phyloP scores from a whole-genome alignment of 2,329 filamentous ascomycete genomes.

The Ophiocordyceps unilateralis region DNA sequence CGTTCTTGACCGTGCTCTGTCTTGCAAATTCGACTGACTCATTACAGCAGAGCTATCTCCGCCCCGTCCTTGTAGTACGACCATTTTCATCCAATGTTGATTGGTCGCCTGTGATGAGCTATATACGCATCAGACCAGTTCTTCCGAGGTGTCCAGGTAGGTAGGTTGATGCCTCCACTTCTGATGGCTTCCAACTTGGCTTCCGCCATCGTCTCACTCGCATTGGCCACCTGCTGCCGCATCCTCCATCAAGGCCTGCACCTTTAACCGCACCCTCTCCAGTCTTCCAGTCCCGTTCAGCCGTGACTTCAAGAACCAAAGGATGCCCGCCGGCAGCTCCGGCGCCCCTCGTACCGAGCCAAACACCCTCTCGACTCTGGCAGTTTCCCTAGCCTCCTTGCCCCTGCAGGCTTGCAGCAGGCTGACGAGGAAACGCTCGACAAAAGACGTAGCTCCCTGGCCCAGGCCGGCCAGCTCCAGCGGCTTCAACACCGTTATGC shows the following conservation, averaged over 20 bases:
- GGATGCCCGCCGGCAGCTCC: slow-evolving; percentile 54
- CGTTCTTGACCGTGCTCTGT: too few relatives aligned
- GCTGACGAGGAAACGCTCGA: slow-evolving; percentile 65
- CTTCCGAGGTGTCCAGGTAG: too few relatives aligned
- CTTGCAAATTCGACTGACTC: too few relatives aligned
- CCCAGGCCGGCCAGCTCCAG: slow-evolving; percentile 68
- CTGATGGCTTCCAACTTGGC: too few relatives aligned
- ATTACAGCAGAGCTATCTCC: too few relatives aligned
- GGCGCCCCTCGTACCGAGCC: slow-evolving; percentile 43
- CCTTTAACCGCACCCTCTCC: slow-evolving; percentile 15
- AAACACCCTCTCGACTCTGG: slow-evolving; percentile 48
- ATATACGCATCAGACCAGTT: too few relatives aligned
- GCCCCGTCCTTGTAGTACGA: too few relatives aligned
- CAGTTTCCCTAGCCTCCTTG: slow-evolving; percentile 31
- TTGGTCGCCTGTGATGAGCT: too few relatives aligned
- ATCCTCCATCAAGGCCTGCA: slow-evolving; percentile 7
- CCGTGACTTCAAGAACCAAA: slow-evolving; percentile 59
- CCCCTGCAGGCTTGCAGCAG: slow-evolving; percentile 47
- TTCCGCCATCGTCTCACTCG: not conserved
- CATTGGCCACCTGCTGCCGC: not conserved
- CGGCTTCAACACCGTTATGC: slow-evolving; percentile 39
- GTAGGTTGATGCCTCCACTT: too few relatives aligned
- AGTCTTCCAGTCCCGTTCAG: slow-evolving; percentile 29
- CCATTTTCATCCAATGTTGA: too few relatives aligned
- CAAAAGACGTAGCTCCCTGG: slow-evolving; percentile 57